Base-by-base conservation (phyloP, 768 basidiomycete species). In the Wakefieldia striispora region DNA sequence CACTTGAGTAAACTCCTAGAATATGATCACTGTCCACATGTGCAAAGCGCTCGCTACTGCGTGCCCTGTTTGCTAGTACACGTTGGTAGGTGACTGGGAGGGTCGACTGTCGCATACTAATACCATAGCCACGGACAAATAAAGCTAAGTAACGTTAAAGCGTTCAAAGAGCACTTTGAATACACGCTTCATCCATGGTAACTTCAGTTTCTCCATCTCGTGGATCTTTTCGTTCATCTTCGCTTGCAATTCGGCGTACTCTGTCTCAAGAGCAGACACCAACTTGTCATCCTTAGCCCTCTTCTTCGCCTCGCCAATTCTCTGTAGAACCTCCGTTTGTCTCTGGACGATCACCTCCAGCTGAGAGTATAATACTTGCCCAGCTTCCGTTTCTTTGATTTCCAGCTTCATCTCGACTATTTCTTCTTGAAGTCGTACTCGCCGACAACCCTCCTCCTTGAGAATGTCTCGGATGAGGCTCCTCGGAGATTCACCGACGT, bases 141-240 rank as follows among this genome's bases (percentile, higher is more conserved):
- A n/a, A n/a, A n/a, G n/a, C n/a, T n/a, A n/a, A n/a, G n/a, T n/a
- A n/a, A n/a, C n/a, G n/a, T n/a, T n/a, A n/a, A n/a, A n/a, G n/a
- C n/a, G n/a, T n/a, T n/a, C n/a, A n/a, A n/a, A n/a, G n/a, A n/a
- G n/a, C n/a, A n/a, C n/a, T n/a, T n/a, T n/a, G n/a, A 55, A 23
- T 5, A 48, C 26, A 20, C 51, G 53, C 40, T 29, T 48, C 6
- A 42, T 33, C 44, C 45, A 20, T 6, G 59, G 19, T 24, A 47
- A 12, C 27, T 45, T 60, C 17, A 60, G 39, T 23, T 39, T 34
- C 11, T 54, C 26, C 59, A 54, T 54, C 27, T 54, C 47, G 31
- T 9, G 24, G 17, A 57, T 14, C 45, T 12, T 45, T 11, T 43
- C 40, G 21, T 56, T 46, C n/a, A 53, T 40, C 16, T 57, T 47